A percentile compares a stretch with the other conserved stretches of the same genome.
Conservation (phyloP, 2,329 filamentous ascomycete species). For the Penicillium palitans region DNA sequence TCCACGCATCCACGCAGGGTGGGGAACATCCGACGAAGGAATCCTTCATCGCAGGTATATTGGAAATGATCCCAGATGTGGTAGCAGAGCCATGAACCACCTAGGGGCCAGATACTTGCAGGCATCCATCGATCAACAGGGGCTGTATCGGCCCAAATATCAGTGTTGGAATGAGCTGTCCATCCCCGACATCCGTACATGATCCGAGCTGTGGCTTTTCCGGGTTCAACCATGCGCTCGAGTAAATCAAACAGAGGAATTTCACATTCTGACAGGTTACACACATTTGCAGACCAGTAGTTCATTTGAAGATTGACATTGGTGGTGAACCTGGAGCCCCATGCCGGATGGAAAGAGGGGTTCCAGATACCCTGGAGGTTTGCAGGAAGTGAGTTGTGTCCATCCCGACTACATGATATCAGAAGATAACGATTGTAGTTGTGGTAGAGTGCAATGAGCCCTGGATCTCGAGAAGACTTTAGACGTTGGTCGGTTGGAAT, state of each 20-base stretch:
- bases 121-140: constrained; percentile 50
- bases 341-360: constrained; percentile 48
- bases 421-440: constrained; percentile 57
- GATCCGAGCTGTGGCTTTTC: constrained; percentile 53
- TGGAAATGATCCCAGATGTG: constrained; percentile 60
- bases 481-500: constrained; percentile 36
- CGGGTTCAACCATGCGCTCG: constrained; percentile 39
- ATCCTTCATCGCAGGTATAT: constrained; percentile 43
- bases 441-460: constrained; percentile 55
- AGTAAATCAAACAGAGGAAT: constrained; percentile 46
- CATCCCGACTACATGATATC: constrained; percentile 55
- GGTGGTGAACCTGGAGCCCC: constrained; percentile 59
- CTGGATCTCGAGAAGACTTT: constrained; percentile 47
- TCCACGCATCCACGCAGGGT: constrained; percentile 32
- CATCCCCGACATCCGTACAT: constrained; percentile 58
- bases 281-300: constrained; percentile 58
- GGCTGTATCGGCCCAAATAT: constrained; percentile 59
- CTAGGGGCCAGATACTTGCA: constrained; percentile 44
- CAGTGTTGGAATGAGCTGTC: constrained; percentile 59
- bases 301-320: constrained; percentile 66
- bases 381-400: constrained; percentile 50
- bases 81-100: constrained; percentile 61
- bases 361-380: constrained; percentile 62
- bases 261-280: constrained; percentile 48
- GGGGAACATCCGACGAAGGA: constrained; percentile 26